These are phyloP conservation scores for Salix purpurea DNA, from an alignment of 345 rosid species.

Conservation along the genomic window DNA sequence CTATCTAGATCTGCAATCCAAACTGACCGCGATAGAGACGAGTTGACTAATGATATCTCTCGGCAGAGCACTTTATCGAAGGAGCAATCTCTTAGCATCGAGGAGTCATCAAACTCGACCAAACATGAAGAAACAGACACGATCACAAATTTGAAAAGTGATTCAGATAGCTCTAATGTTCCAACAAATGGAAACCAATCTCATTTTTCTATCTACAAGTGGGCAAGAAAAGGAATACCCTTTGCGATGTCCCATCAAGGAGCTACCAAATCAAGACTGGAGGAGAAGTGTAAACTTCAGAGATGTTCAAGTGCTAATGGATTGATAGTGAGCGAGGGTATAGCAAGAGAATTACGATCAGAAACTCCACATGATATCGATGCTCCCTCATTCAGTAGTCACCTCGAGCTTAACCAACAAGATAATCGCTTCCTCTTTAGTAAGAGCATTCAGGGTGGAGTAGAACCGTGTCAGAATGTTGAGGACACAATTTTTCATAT, in stretches of 20 bases:
- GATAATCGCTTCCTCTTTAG: constrained; percentile 3
- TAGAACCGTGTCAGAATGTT: constrained; percentile 7
- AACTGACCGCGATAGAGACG: constrained; percentile 28
- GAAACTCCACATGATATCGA: constrained; percentile 14
- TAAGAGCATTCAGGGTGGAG: constrained; percentile 5
- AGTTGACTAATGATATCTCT: constrained; percentile 15
- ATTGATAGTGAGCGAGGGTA: constrained; percentile 22
- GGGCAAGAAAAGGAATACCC: constrained; percentile 76
- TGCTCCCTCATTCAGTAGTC: neutral
- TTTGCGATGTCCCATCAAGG: constrained; percentile 40
- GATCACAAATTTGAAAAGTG: constrained; percentile 19
- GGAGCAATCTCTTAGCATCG: constrained; percentile 22
- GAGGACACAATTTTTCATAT: constrained; percentile 17
- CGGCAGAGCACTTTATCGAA: constrained; percentile 31
- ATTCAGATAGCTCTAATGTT: constrained; percentile 29
- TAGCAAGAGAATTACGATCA: constrained; percentile 3
- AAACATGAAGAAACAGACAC: constrained; percentile 26
- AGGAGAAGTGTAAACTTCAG: constrained; percentile 37
- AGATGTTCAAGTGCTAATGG: constrained; percentile 29
- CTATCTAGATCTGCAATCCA: constrained; percentile 46
- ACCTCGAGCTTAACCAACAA: constrained; percentile 15
- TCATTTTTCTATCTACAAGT: constrained; percentile 90
- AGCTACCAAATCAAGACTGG: constrained; percentile 33
- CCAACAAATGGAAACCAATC: constrained; percentile 32
- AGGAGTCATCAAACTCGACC: constrained; percentile 18